Percentiles rank a stretch among this genome's conserved stretches.
Conservation (phyloP, 805 yeast species). For the Cyberlindnera galapagoensis region DNA sequence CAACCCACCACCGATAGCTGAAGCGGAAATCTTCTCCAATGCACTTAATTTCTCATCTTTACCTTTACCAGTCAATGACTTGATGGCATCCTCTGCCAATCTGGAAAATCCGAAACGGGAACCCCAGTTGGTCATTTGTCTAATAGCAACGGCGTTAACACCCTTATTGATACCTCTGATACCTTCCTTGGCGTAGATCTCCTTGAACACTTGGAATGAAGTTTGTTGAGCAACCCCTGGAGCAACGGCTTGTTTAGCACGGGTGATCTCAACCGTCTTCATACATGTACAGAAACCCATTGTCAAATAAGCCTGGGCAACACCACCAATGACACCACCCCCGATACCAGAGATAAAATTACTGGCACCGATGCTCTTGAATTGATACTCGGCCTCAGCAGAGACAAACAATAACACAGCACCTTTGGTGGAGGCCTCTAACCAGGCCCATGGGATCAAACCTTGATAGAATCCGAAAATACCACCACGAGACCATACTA, state of each 20-base stretch:
- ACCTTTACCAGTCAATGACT: slow-evolving; percentile 53
- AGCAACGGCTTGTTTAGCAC: slow-evolving; percentile 65
- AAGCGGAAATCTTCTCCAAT: slow-evolving; percentile 74
- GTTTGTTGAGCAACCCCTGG: slow-evolving; percentile 67
- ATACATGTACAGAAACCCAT: slow-evolving; percentile 99
- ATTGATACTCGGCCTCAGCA: slow-evolving; percentile 82
- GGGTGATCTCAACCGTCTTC: slow-evolving; percentile 97
- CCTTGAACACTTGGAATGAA: slow-evolving; percentile 80
- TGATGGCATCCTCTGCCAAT: slow-evolving; percentile 81
- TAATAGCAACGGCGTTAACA: slow-evolving; percentile 97
- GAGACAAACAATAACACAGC: slow-evolving; percentile 91
- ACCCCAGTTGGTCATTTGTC: slow-evolving; percentile 99
- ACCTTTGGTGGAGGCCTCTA: slow-evolving; percentile 98
- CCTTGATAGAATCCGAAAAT: slow-evolving; percentile 92
- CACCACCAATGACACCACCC: slow-evolving; percentile 95
- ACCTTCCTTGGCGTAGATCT: slow-evolving; percentile 81
- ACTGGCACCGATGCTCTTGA: slow-evolving; percentile 58
- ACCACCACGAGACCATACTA: slow-evolving; percentile 94
- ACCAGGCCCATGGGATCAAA: slow-evolving; percentile 99
- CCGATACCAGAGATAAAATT: slow-evolving; percentile 84
- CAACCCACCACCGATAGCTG: slow-evolving; percentile 93
- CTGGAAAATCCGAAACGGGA: slow-evolving; percentile 92
- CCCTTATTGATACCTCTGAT: slow-evolving; percentile 94
- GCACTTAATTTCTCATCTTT: slow-evolving; percentile 61
- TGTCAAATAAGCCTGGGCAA: slow-evolving; percentile 92